Conservation (phyloP, 345 rosid species). For the Gossypium longicalyx region DNA sequence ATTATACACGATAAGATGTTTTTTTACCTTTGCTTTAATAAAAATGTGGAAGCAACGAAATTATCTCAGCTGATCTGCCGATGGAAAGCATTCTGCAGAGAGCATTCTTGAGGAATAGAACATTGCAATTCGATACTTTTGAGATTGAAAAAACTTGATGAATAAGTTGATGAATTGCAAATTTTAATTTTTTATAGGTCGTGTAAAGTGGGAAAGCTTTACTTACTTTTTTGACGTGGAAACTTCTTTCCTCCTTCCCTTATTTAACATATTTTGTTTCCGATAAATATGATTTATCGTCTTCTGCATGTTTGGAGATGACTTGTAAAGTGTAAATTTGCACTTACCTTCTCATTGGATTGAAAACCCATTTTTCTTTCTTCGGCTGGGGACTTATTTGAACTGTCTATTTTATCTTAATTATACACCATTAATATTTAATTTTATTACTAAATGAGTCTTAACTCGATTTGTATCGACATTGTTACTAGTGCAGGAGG, state of each 20-base stretch:
- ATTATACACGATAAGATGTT: background rate
- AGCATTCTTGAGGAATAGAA: background rate
- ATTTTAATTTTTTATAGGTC: background rate
- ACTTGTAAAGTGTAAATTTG: background rate
- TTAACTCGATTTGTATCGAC: no score
- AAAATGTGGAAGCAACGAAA: background rate
- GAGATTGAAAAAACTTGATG: background rate
- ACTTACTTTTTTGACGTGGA: background rate
- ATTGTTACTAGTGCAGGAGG: no score
- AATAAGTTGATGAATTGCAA: background rate
- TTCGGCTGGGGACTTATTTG: no score
- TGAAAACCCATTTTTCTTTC: no score
- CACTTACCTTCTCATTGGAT: no score
- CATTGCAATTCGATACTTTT: background rate
- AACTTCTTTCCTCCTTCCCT: slow-evolving; percentile 9
- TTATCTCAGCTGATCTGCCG: background rate
- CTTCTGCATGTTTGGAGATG: background rate
- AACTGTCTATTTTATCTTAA: no score
- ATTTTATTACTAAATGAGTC: no score
- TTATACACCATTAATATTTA: no score
- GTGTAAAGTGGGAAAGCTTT: background rate
- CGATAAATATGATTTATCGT: background rate
- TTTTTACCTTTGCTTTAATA: background rate
- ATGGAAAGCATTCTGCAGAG: background rate
- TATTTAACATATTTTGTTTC: slow-evolving; percentile 7